Percentiles rank a stretch among this genome's conserved stretches.
Conservation (phyloP, 805 yeast species). For the Ogataea naganishii region DNA sequence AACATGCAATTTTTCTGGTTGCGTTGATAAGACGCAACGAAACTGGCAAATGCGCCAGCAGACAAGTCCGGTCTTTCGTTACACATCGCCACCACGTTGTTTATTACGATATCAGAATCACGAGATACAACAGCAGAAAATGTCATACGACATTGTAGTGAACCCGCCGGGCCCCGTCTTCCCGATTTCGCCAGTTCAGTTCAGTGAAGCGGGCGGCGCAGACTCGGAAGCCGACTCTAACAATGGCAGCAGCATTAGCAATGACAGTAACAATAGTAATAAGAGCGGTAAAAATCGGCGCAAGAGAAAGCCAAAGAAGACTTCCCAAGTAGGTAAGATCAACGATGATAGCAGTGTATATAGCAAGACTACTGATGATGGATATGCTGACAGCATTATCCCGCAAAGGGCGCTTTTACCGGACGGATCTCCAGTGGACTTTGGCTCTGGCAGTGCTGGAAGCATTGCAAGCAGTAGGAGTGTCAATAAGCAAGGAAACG, state of each 20-base stretch:
- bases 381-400: slow-evolving; percentile 14
- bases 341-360: slow-evolving; percentile 43
- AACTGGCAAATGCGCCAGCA: too few relatives aligned
- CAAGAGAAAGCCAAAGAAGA: slow-evolving; percentile 18
- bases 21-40: too few relatives aligned
- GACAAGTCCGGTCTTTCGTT: too few relatives aligned
- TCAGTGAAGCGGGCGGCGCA: slow-evolving; percentile 1
- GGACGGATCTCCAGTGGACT: slow-evolving; percentile 18
- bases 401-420: slow-evolving; percentile 25
- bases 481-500: slow-evolving; percentile 7
- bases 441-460: slow-evolving; percentile 13
- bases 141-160: slow-evolving; percentile 17
- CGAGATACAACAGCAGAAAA: slow-evolving; percentile 13
- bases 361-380: slow-evolving; percentile 47
- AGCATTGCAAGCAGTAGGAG: slow-evolving; percentile 10
- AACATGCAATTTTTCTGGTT: too few relatives aligned
- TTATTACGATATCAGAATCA: slow-evolving; percentile 18
- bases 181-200: background rate
- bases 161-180: slow-evolving; percentile 3
- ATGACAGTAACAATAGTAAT: slow-evolving; percentile 2
- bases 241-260: slow-evolving; percentile 5
- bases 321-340: slow-evolving; percentile 42
- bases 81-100: slow-evolving; percentile 14
- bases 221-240: slow-evolving; percentile 11
- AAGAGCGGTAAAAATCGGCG: slow-evolving; percentile 3